Percentiles rank a stretch among this genome's conserved stretches.
Evolutionary conservation across 306 rosid species (phyloP).

Genomic region (Malus sylvestris): DNA sequence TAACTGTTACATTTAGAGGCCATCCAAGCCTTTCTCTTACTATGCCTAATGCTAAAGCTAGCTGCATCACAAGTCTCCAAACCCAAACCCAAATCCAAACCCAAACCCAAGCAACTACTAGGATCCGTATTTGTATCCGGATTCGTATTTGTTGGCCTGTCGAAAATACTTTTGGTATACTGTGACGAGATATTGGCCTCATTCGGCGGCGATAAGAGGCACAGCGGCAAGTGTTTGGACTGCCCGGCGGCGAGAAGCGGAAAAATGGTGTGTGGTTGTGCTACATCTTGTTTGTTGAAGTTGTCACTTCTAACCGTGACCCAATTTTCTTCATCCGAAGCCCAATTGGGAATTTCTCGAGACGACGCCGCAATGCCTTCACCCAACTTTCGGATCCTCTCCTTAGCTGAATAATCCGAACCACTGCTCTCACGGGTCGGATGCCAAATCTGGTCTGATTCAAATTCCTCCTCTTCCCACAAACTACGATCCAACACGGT

Average conservation of each 20-base stretch:
- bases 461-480: slow-evolving; percentile 36
- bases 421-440: slow-evolving; percentile 17
- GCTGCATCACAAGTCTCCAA: background rate
- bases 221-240: too few relatives aligned
- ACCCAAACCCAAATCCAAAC: background rate
- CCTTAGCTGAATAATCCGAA: slow-evolving; percentile 15
- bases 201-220: background rate
- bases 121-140: background rate
- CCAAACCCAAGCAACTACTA: background rate
- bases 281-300: background rate
- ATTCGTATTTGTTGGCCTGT: background rate
- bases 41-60: background rate
- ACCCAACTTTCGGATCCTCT: slow-evolving; percentile 45
- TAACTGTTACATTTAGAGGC: background rate
- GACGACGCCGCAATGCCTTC: slow-evolving; percentile 4
- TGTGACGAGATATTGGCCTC: background rate
- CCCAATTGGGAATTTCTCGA: slow-evolving; percentile 31
- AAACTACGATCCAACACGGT: slow-evolving; percentile 45
- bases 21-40: slow-evolving; percentile 1
- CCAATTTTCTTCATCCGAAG: slow-evolving; percentile 41
- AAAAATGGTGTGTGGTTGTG: too few relatives aligned
- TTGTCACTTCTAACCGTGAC: slow-evolving; percentile 50
- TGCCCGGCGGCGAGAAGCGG: too few relatives aligned
- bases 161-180: background rate
- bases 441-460: slow-evolving; percentile 9